A percentile compares a stretch with the other conserved stretches of the same genome.
phyloP scores from a whole-genome alignment of 2,329 filamentous ascomycete genomes.

The Colletotrichum sp. region DNA sequence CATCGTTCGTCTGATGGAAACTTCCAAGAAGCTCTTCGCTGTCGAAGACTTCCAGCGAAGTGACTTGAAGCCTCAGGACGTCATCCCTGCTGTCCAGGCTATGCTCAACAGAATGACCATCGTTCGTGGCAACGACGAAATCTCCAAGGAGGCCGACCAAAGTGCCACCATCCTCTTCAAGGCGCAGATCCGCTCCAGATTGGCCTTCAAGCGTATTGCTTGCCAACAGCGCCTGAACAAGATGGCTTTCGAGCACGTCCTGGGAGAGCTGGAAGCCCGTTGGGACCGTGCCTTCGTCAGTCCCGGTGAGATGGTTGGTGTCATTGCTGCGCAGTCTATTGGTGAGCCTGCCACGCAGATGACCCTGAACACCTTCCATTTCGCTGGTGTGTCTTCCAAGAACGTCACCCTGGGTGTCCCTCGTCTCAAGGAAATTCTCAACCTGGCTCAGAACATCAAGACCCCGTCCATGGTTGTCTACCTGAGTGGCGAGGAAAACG shows the following conservation, averaged over 20 bases:
- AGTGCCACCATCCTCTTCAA: slow-evolving; percentile 94
- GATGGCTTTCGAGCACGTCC: slow-evolving; percentile 88
- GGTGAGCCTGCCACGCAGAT: slow-evolving; percentile 99
- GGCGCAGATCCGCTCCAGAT: slow-evolving; percentile 83
- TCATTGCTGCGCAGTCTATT: slow-evolving; percentile 96
- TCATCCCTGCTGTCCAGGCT: slow-evolving; percentile 78
- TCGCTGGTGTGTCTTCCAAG: slow-evolving; percentile 99
- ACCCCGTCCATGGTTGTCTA: slow-evolving; percentile 97
- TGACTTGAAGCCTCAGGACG: slow-evolving; percentile 86
- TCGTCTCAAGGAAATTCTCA: slow-evolving; percentile 98
- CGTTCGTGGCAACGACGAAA: slow-evolving; percentile 81
- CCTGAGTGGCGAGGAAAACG: slow-evolving; percentile 64
- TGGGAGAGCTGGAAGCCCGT: slow-evolving; percentile 88
- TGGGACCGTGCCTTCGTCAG: slow-evolving; percentile 87
- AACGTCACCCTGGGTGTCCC: slow-evolving; percentile 99
- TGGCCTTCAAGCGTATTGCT: slow-evolving; percentile 93
- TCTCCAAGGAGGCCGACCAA: slow-evolving; percentile 85
- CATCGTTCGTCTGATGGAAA: slow-evolving; percentile 87
- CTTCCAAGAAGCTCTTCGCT: slow-evolving; percentile 87
- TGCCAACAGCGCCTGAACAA: slow-evolving; percentile 86
- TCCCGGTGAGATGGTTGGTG: slow-evolving; percentile 98
- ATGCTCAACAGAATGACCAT: slow-evolving; percentile 81
- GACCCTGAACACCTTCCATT: slow-evolving; percentile 99
- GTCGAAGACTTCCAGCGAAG: slow-evolving; percentile 86
- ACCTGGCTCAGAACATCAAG: slow-evolving; percentile 97